Conservation (phyloP, 208 protist genomes). For the Leishmania mexicana region DNA sequence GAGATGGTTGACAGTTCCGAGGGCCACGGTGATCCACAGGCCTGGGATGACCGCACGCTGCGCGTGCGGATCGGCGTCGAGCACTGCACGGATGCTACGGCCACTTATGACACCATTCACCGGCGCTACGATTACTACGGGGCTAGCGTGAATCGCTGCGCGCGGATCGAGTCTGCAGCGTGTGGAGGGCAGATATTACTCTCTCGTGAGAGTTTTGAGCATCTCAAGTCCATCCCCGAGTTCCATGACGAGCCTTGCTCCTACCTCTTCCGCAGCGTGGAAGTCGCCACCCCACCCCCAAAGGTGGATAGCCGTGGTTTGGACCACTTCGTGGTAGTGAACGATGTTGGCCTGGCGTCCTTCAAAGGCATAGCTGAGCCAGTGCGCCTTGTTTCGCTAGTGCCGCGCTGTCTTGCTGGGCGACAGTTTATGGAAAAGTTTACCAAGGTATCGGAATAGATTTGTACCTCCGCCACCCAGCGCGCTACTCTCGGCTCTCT, state of each 20-base stretch:
- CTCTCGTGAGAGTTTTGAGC: slow-evolving; percentile 63
- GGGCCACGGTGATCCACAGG: slow-evolving; percentile 42
- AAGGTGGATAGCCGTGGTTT: slow-evolving; percentile 42
- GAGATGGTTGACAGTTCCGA: slow-evolving; percentile 61
- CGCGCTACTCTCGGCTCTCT: background rate
- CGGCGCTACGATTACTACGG: slow-evolving; percentile 91
- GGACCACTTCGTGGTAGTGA: slow-evolving; percentile 62
- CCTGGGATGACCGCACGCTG: slow-evolving; percentile 46
- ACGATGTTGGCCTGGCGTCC: slow-evolving; percentile 43
- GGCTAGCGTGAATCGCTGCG: slow-evolving; percentile 83
- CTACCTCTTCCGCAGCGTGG: slow-evolving; percentile 40
- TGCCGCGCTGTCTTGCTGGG: slow-evolving; percentile 51
- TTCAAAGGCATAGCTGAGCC: slow-evolving; percentile 60
- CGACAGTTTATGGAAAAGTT: slow-evolving; percentile 59
- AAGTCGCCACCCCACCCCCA: slow-evolving; percentile 35
- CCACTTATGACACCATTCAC: slow-evolving; percentile 67
- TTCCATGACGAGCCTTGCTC: slow-evolving; percentile 67
- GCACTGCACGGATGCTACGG: slow-evolving; percentile 71
- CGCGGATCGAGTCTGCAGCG: slow-evolving; percentile 67
- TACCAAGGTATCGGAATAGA: background rate
- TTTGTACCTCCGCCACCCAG: background rate
- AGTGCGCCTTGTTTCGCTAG: slow-evolving; percentile 67
- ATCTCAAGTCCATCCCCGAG: slow-evolving; percentile 52
- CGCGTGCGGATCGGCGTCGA: slow-evolving; percentile 75
- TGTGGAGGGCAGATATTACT: slow-evolving; percentile 87